Conservation (phyloP, 2,329 filamentous ascomycete genomes). For the Arthrobotrys entomopaga region DNA sequence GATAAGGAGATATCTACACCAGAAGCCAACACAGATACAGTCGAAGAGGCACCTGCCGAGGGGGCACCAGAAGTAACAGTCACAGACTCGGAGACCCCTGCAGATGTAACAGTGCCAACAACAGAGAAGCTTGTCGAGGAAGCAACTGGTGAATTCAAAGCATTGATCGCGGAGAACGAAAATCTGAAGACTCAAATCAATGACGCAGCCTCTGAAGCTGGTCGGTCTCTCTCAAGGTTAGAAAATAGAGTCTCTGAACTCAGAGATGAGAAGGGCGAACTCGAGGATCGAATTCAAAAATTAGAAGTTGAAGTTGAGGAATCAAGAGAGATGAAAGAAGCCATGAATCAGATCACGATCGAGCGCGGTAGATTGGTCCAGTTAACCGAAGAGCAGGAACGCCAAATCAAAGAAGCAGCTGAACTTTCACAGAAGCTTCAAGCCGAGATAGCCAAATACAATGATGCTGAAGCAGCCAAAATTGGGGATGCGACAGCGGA, state of each 20-base stretch:
- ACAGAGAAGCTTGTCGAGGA: conserved; percentile 36
- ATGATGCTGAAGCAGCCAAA: conserved; percentile 38
- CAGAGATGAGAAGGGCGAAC: conserved; percentile 42
- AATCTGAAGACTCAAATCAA: conserved; percentile 44
- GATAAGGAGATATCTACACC: conserved; percentile 6
- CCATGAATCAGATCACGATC: conserved; percentile 42
- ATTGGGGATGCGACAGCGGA: conserved; percentile 28
- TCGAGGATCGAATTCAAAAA: conserved; percentile 21
- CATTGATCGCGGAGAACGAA: conserved; percentile 42
- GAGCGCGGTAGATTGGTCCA: conserved; percentile 42
- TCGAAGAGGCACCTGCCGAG: conserved; percentile 11
- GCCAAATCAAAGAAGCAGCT: conserved; percentile 38
- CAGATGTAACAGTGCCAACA: conserved; percentile 14
- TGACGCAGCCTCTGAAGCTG: conserved; percentile 40
- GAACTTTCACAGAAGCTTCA: conserved; percentile 34
- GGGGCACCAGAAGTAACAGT: conserved; percentile 15
- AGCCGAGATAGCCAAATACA: conserved; percentile 25
- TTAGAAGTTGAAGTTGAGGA: conserved; percentile 38
- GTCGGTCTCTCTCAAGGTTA: conserved; percentile 43
- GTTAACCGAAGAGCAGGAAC: conserved; percentile 32
- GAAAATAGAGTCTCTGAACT: conserved; percentile 50
- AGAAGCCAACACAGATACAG: conserved; percentile 21
- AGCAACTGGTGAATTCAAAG: conserved; percentile 46
- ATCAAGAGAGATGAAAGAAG: conserved; percentile 40
- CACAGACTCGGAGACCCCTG: conserved; percentile 15